Percentiles rank a stretch among this genome's conserved stretches.
phyloP scores from a whole-genome alignment of 2,329 filamentous ascomycete genomes.

The Pyricularia sp. region DNA sequence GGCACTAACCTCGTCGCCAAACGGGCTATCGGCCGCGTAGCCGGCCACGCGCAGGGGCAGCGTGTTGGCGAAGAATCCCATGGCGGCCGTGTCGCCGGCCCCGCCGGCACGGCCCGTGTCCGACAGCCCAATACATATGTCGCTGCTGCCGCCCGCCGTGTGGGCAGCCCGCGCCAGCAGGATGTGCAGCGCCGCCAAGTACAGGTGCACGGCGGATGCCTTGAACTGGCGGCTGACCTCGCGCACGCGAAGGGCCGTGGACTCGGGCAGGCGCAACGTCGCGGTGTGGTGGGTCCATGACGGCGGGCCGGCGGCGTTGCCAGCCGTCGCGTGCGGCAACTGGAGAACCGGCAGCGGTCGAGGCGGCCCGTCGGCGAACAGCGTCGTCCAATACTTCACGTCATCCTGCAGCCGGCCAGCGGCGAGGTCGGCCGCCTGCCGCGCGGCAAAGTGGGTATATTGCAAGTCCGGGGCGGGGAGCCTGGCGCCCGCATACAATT shows the following conservation, averaged over 20 bases:
- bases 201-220: background rate
- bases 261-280: background rate
- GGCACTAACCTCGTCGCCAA: background rate
- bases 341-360: background rate
- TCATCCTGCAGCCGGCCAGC: background rate
- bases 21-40: background rate
- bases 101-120: constrained; percentile 25
- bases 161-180: constrained; percentile 5
- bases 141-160: constrained; percentile 2
- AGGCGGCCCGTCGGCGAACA: background rate
- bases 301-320: background rate
- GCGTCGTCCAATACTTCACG: background rate
- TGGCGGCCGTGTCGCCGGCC: constrained; percentile 13
- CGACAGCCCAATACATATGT: constrained; percentile 30
- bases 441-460: background rate
- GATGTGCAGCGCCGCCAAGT: constrained; percentile 1
- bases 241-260: background rate
- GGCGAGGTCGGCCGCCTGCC: background rate
- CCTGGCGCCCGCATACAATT: background rate
- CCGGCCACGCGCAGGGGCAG: constrained; percentile 25
- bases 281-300: constrained; percentile 1
- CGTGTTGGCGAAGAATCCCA: constrained; percentile 30
- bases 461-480: constrained; percentile 1
- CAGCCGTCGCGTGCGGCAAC: background rate
- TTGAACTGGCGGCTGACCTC: background rate